A percentile compares a stretch with the other conserved stretches of the same genome.
Evolutionary conservation across 2,329 filamentous ascomycete species (phyloP).

Genomic region (Diplodia mutila): DNA sequence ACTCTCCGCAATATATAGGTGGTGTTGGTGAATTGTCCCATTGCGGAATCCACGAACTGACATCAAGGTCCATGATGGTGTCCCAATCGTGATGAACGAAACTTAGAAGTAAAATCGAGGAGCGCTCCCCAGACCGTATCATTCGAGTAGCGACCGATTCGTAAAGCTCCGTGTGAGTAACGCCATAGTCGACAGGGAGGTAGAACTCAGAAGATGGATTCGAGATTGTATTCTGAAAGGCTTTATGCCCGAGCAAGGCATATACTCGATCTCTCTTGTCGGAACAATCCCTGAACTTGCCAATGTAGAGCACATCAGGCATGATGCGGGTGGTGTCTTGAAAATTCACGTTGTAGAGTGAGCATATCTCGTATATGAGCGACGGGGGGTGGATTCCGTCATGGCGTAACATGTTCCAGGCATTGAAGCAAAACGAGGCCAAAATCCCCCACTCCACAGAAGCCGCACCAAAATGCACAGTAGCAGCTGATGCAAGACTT

Average conservation of each 20-base stretch:
- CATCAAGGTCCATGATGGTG: neutral
- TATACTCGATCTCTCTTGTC: neutral
- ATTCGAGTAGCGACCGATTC: neutral
- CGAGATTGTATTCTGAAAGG: neutral
- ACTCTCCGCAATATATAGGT: too few relatives aligned
- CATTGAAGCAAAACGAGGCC: neutral
- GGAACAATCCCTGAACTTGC: neutral
- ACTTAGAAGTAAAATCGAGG: neutral
- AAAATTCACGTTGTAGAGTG: too few relatives aligned
- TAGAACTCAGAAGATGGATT: neutral
- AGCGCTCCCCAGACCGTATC: neutral
- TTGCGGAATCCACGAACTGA: neutral
- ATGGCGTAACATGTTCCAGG: neutral
- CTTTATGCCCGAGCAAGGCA: neutral
- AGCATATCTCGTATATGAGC: too few relatives aligned
- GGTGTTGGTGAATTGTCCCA: too few relatives aligned
- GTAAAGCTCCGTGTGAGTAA: neutral
- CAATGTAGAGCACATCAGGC: neutral
- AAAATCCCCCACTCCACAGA: neutral
- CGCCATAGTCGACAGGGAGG: neutral
- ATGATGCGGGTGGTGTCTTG: neutral
- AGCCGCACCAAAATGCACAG: neutral
- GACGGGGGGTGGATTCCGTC: too few relatives aligned
- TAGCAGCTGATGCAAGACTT: neutral
- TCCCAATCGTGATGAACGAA: accelerated